phyloP scores from a whole-genome alignment of 75 land plant species.

The Selaginella tamariscina region DNA sequence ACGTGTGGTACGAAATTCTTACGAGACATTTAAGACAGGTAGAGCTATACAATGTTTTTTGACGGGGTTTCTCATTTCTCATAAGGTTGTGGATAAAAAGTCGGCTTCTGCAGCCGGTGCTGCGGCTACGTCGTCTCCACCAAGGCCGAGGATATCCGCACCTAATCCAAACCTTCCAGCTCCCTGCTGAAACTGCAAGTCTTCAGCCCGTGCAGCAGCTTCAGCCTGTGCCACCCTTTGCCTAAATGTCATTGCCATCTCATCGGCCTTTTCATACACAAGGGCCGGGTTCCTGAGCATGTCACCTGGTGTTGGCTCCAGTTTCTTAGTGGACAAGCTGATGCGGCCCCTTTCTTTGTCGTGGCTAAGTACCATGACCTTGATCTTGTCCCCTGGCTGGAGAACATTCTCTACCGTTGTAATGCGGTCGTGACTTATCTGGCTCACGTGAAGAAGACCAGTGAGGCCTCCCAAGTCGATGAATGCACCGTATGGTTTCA shows the following conservation, averaged over 20 bases:
- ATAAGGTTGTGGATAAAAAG: background rate
- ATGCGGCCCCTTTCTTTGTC: constrained; percentile 95
- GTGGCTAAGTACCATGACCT: constrained; percentile 97
- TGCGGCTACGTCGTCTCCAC: background rate
- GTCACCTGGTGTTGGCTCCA: constrained; percentile 98
- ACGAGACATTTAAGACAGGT: too few species aligned
- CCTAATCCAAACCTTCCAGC: constrained; percentile 19
- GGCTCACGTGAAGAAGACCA: constrained; percentile 95
- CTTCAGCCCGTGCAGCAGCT: constrained; percentile 97
- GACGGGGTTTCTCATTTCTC: too few species aligned
- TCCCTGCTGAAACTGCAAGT: constrained; percentile 83
- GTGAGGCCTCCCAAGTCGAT: constrained; percentile 88
- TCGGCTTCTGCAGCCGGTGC: background rate
- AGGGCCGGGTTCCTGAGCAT: constrained; percentile 93
- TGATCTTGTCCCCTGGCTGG: constrained; percentile 86
- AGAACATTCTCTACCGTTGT: constrained; percentile 76
- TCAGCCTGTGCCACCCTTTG: constrained; percentile 99
- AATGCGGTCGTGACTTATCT: constrained; percentile 95
- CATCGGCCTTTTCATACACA: constrained; percentile 98
- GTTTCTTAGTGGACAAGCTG: constrained; percentile 93
- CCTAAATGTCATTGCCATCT: constrained; percentile 97
- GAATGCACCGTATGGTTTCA: constrained; percentile 96
- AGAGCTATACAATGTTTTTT: too few species aligned
- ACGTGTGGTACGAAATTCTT: too few species aligned
- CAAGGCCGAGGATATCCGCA: background rate